These are phyloP conservation scores for Exophiala aquamarina DNA, from an alignment of 2,329 filamentous ascomycete genomes.

Conservation along the genomic window DNA sequence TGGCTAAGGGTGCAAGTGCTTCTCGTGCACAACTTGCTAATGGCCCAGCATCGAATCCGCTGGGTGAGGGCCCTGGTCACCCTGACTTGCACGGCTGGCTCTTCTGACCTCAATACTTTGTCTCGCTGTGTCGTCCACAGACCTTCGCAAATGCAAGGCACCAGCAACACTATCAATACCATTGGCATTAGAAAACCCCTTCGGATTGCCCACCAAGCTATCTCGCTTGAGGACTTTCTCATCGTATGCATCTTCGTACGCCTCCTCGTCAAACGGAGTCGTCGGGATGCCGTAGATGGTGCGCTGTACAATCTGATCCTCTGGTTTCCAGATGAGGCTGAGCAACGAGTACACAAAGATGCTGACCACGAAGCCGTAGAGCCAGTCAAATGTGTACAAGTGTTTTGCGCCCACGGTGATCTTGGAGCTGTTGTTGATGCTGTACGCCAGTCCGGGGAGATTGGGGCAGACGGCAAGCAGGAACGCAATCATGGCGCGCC, in stretches of 20 bases:
- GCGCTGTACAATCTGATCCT: conserved; percentile 13
- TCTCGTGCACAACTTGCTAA: too few species aligned
- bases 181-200: conserved; percentile 20
- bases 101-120: too few species aligned
- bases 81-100: too few species aligned
- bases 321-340: conserved; percentile 21
- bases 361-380: conserved; percentile 60
- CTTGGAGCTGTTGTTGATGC: conserved; percentile 30
- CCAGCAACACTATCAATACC: conserved; percentile 19
- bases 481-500: conserved; percentile 60
- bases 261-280: conserved; percentile 18
- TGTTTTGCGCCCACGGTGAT: conserved; percentile 48
- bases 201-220: conserved; percentile 23
- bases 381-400: conserved; percentile 66
- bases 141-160: conserved; percentile 13
- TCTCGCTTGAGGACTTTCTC: conserved; percentile 20
- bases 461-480: conserved; percentile 57
- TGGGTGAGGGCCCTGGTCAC: too few species aligned
- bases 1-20: too few species aligned
- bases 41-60: too few species aligned
- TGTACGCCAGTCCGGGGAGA: conserved; percentile 56
- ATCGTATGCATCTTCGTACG: conserved; percentile 17
- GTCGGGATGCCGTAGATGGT: conserved; percentile 25
- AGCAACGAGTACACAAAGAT: conserved; percentile 54
- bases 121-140: too few species aligned